Percentiles rank a stretch among this genome's conserved stretches.
These are phyloP conservation scores for Symbiodinium pilosum DNA, from an alignment of 73 alveolate genomes.

Conservation along the genomic window DNA sequence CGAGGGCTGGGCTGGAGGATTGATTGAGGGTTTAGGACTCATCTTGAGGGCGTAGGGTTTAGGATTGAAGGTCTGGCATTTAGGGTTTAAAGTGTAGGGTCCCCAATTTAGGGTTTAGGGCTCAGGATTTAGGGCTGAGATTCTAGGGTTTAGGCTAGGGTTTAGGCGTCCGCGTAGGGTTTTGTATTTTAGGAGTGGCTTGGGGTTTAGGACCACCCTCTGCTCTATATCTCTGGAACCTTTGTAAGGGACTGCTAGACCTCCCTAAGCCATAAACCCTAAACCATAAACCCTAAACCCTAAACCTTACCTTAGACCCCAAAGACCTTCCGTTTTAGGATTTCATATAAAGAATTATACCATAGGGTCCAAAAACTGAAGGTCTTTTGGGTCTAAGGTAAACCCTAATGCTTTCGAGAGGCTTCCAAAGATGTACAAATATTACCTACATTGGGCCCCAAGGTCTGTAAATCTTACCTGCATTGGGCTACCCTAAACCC, in stretches of 20 bases:
- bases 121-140: too few relatives aligned
- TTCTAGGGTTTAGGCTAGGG: too few relatives aligned
- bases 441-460: too few relatives aligned
- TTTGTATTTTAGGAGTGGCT: too few relatives aligned
- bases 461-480: too few relatives aligned
- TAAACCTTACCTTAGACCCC: not conserved
- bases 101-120: too few relatives aligned
- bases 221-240: not conserved
- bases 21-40: not conserved
- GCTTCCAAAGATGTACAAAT: too few relatives aligned
- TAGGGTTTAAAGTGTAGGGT: too few relatives aligned
- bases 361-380: too few relatives aligned
- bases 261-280: not conserved
- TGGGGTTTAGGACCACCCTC: not conserved
- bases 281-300: not conserved
- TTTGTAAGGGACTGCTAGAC: not conserved
- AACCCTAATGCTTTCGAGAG: not conserved
- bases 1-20: not conserved
- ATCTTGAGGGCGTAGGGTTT: not conserved
- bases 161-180: too few relatives aligned
- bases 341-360: too few relatives aligned
- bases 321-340: too few relatives aligned
- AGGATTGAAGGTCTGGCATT: not conserved
- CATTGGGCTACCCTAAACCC: conserved; percentile 10
- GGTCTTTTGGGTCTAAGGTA: not conserved